These are phyloP conservation scores for Dendrobium officinale DNA, from an alignment of 106 monocot species.

Conservation along the genomic window DNA sequence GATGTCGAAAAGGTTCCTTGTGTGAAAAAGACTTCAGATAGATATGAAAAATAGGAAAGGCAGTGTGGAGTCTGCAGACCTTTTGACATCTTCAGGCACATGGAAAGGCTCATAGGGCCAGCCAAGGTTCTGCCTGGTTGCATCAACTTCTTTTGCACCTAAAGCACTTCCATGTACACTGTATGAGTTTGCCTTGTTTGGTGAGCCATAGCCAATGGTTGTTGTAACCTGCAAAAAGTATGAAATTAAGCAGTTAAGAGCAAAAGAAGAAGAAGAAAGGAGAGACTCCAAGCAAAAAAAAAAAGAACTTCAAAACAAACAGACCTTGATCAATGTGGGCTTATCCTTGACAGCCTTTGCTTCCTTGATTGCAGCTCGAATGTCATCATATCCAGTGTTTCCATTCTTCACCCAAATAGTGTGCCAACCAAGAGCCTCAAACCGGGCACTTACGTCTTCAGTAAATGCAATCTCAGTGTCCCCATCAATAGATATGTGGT, in stretches of 20 bases:
- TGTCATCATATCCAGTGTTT: slow-evolving; percentile 66
- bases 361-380: slow-evolving; percentile 60
- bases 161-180: slow-evolving; percentile 81
- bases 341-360: slow-evolving; percentile 68
- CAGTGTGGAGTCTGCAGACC: slow-evolving; percentile 23
- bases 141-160: slow-evolving; percentile 94
- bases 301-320: background rate
- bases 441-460: slow-evolving; percentile 83
- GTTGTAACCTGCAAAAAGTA: slow-evolving; percentile 52
- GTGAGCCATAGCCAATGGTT: slow-evolving; percentile 76
- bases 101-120: slow-evolving; percentile 77
- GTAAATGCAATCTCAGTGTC: slow-evolving; percentile 97
- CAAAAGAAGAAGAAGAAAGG: too few species aligned
- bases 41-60: background rate
- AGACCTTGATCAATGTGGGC: slow-evolving; percentile 67
- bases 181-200: slow-evolving; percentile 74
- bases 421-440: slow-evolving; percentile 97
- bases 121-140: slow-evolving; percentile 80
- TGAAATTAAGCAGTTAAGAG: too few species aligned
- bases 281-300: background rate
- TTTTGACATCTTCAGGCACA: slow-evolving; percentile 89
- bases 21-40: background rate
- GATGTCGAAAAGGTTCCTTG: too few species aligned
- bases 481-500: slow-evolving; percentile 96
- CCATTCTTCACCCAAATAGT: slow-evolving; percentile 99